These are phyloP conservation scores for Lojkania enalia DNA, from an alignment of 2,329 filamentous ascomycete genomes.

Conservation along the genomic window DNA sequence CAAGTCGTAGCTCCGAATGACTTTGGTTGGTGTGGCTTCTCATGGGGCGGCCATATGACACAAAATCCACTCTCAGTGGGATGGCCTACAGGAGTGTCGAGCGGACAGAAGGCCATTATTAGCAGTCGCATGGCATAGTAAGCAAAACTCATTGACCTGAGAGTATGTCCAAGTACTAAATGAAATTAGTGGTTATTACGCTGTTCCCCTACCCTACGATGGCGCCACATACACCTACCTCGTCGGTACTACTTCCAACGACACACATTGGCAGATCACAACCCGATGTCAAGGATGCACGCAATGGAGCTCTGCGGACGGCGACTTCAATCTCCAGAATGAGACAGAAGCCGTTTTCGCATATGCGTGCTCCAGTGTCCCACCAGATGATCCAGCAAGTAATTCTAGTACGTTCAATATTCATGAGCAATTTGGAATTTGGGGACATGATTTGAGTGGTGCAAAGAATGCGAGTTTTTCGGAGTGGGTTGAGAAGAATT, in stretches of 20 bases:
- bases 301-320: slow-evolving; percentile 16
- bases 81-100: slow-evolving; percentile 16
- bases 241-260: slow-evolving; percentile 11
- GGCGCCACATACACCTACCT: slow-evolving; percentile 20
- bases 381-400: slow-evolving; percentile 12
- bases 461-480: slow-evolving; percentile 18
- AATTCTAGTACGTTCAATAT: slow-evolving; percentile 19
- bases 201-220: slow-evolving; percentile 70
- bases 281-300: slow-evolving; percentile 23
- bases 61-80: slow-evolving; percentile 22
- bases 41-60: slow-evolving; percentile 26
- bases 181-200: slow-evolving; percentile 87
- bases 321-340: slow-evolving; percentile 14
- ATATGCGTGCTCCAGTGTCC: slow-evolving; percentile 19
- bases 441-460: slow-evolving; percentile 17
- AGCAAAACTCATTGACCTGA: too few relatives aligned
- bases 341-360: slow-evolving; percentile 10
- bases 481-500: slow-evolving; percentile 10
- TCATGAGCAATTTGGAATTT: slow-evolving; percentile 21
- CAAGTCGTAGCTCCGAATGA: slow-evolving; percentile 19
- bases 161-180: too few relatives aligned
- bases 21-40: slow-evolving; percentile 23
- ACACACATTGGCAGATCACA: slow-evolving; percentile 21
- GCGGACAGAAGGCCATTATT: slow-evolving; percentile 14
- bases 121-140: slow-evolving; percentile 22